Percentiles rank a stretch among this genome's conserved stretches.
Evolutionary conservation across 2,329 filamentous ascomycete genomes (phyloP).

Genomic region (Epichloe coenophiala): DNA sequence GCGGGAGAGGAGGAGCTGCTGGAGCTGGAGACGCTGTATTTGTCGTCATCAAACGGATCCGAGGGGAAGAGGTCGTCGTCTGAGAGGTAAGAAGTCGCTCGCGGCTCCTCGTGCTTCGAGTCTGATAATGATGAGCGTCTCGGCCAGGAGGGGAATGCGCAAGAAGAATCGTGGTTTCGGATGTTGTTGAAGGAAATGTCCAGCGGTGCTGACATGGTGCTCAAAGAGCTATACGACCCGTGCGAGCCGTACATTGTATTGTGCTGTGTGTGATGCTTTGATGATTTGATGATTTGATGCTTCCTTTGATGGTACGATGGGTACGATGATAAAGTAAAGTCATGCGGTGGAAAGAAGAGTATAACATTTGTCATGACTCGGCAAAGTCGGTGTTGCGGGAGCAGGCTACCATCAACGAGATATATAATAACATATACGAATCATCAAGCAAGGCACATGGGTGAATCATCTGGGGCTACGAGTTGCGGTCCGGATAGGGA

Average conservation of each 20-base stretch:
- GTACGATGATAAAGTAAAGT: no score
- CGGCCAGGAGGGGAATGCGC: constrained; percentile 47
- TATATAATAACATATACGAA: constrained; percentile 12
- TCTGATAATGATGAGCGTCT: constrained; percentile 37
- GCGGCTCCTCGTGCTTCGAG: constrained; percentile 25
- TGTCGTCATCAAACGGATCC: constrained; percentile 37
- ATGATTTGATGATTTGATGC: neutral
- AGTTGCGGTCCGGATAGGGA: neutral
- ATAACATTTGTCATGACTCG: neutral
- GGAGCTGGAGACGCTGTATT: constrained; percentile 32
- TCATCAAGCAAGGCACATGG: constrained; percentile 12
- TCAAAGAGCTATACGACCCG: constrained; percentile 37
- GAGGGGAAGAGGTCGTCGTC: constrained; percentile 49
- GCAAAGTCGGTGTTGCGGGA: neutral
- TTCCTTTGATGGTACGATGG: no score
- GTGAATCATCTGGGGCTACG: constrained; percentile 9
- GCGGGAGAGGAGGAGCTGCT: constrained; percentile 25
- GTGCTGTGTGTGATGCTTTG: neutral
- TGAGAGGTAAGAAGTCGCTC: constrained; percentile 43
- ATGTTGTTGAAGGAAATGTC: constrained; percentile 30
- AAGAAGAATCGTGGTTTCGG: constrained; percentile 28
- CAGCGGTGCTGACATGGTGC: constrained; percentile 29
- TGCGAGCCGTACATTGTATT: constrained; percentile 34
- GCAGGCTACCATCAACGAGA: constrained; percentile 4
- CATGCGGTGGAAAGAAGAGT: no score